Percentiles rank a stretch among this genome's conserved stretches.
Conservation (phyloP, 441 rosid species). For the Aleurites moluccanus region DNA sequence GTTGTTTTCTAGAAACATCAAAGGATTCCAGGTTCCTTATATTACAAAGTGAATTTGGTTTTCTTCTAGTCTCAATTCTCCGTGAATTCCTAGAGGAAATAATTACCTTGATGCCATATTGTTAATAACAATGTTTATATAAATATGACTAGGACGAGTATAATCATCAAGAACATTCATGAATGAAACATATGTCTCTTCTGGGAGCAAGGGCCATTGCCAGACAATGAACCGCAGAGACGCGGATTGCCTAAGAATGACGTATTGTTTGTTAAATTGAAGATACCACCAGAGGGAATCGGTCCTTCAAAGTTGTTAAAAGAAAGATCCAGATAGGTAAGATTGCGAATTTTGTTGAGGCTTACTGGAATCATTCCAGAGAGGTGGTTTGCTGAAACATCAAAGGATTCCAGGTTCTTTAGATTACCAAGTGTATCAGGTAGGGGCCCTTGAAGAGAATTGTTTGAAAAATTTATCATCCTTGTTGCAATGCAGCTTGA, state of each 20-base stretch:
- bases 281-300: slow-evolving; percentile 32
- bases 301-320: slow-evolving; percentile 26
- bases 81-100: slow-evolving; percentile 27
- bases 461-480: slow-evolving; percentile 23
- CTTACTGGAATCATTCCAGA: slow-evolving; percentile 26
- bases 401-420: slow-evolving; percentile 27
- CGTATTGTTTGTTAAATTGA: background rate
- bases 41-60: slow-evolving; percentile 20
- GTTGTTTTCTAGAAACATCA: slow-evolving; percentile 22
- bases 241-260: slow-evolving; percentile 30
- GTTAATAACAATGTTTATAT: slow-evolving; percentile 12
- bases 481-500: slow-evolving; percentile 28
- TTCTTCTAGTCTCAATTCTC: background rate
- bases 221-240: slow-evolving; percentile 26
- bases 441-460: slow-evolving; percentile 29
- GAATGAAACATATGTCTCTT: background rate
- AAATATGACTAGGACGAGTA: slow-evolving; percentile 1
- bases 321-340: slow-evolving; percentile 26
- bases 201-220: slow-evolving; percentile 20
- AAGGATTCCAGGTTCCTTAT: slow-evolving; percentile 25
- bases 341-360: slow-evolving; percentile 14
- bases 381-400: slow-evolving; percentile 23
- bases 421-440: slow-evolving; percentile 26
- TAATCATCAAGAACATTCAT: slow-evolving; percentile 18
- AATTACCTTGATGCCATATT: slow-evolving; percentile 20